These are phyloP conservation scores for Niveomyces coronatus DNA, from an alignment of 2,329 filamentous ascomycete species.

Conservation along the genomic window DNA sequence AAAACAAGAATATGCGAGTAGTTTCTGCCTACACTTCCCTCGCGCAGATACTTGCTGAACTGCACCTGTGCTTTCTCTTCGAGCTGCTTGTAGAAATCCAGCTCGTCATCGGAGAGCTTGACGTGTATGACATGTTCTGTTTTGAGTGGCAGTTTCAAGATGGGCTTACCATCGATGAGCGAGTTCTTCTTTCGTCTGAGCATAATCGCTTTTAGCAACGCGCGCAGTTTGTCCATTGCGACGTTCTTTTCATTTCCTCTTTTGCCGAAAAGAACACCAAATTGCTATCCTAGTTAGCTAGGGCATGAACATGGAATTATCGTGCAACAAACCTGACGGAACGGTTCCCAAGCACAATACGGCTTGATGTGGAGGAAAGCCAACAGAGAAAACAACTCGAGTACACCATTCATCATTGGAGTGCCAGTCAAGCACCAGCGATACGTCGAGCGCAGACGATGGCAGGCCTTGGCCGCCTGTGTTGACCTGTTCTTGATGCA, in stretches of 20 bases:
- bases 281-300: too few species aligned
- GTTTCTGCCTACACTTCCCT: slow-evolving; percentile 53
- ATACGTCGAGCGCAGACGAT: slow-evolving; percentile 53
- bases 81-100: slow-evolving; percentile 66
- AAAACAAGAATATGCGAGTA: slow-evolving; percentile 77
- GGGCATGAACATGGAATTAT: too few species aligned
- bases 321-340: too few species aligned
- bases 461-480: slow-evolving; percentile 60
- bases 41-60: slow-evolving; percentile 68
- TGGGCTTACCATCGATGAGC: slow-evolving; percentile 67
- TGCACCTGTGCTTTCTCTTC: slow-evolving; percentile 56
- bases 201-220: slow-evolving; percentile 68
- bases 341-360: slow-evolving; percentile 55
- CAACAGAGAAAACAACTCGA: slow-evolving; percentile 68
- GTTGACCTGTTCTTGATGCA: slow-evolving; percentile 70
- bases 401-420: slow-evolving; percentile 78
- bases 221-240: slow-evolving; percentile 63
- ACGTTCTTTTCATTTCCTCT: slow-evolving; percentile 41
- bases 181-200: slow-evolving; percentile 75
- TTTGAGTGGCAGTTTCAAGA: slow-evolving; percentile 65
- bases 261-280: slow-evolving; percentile 28
- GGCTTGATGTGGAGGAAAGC: slow-evolving; percentile 68
- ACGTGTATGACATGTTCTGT: slow-evolving; percentile 68
- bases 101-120: slow-evolving; percentile 61
- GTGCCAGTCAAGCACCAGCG: slow-evolving; percentile 77